Percentiles rank a stretch among this genome's conserved stretches.
Conservation (phyloP, 202 grass and related monocot species). For the Zizania palustris region DNA sequence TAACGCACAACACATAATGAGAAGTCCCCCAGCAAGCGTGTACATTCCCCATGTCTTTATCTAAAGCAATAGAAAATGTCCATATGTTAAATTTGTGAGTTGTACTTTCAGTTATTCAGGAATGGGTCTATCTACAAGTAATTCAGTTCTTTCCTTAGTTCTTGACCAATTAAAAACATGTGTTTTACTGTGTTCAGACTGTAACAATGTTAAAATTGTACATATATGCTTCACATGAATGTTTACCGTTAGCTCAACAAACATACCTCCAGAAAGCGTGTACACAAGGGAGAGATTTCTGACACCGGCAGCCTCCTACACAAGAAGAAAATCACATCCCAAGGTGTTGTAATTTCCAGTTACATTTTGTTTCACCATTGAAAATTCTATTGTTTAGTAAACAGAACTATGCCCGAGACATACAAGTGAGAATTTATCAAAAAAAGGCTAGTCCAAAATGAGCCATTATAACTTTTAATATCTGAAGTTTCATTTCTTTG, state of each 20-base stretch:
- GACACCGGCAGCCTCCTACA: constrained; percentile 78
- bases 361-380: background rate
- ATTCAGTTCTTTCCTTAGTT: background rate
- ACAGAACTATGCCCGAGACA: no score
- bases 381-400: background rate
- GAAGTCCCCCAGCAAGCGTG: no score
- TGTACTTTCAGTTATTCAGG: background rate
- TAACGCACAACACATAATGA: no score
- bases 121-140: background rate
- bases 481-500: no score
- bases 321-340: background rate
- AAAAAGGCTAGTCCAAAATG: no score
- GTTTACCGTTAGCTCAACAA: background rate
- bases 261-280: constrained; percentile 80
- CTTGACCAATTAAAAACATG: background rate
- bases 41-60: no score
- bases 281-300: constrained; percentile 91
- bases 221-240: background rate
- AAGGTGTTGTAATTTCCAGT: background rate
- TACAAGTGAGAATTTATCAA: no score
- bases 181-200: background rate
- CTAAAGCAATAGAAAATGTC: background rate
- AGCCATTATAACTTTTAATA: no score
- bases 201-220: background rate
- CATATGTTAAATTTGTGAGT: background rate